Evolutionary conservation across 2,329 filamentous ascomycete species (phyloP).

Genomic region (Ophiostoma piceae): DNA sequence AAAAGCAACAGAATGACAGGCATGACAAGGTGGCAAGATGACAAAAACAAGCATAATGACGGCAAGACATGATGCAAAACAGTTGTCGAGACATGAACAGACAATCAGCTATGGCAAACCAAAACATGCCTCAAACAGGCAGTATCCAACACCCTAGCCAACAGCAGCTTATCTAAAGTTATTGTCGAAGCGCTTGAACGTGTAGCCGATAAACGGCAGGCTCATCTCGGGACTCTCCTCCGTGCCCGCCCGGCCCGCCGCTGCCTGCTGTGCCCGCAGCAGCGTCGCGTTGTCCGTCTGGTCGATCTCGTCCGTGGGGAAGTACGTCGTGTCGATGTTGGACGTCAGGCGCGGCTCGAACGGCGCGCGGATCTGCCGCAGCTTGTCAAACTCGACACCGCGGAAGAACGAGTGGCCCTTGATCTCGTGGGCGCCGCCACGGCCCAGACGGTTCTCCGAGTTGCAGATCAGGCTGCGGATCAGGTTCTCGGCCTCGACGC

Average conservation of each 20-base stretch:
- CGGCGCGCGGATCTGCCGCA: conserved; percentile 87
- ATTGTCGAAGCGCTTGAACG: conserved; percentile 91
- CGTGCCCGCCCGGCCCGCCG: conserved; percentile 50
- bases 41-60: not conserved
- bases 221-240: conserved; percentile 91
- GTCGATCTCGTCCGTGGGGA: conserved; percentile 97
- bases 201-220: conserved; percentile 92
- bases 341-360: conserved; percentile 92
- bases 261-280: conserved; percentile 72
- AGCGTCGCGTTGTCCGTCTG: conserved; percentile 89
- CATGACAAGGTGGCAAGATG: not conserved
- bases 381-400: conserved; percentile 88
- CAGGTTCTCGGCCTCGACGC: conserved; percentile 82
- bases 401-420: conserved; percentile 95
- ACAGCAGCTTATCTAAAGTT: conserved; percentile 49
- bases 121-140: not conserved
- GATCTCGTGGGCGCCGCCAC: conserved; percentile 82
- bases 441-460: conserved; percentile 83
- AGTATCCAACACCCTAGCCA: not conserved
- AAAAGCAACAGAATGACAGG: not conserved
- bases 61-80: not conserved
- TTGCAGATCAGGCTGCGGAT: conserved; percentile 94
- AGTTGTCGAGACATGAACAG: not conserved
- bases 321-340: conserved; percentile 95
- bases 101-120: not conserved